These are phyloP conservation scores for Picea engelmannii DNA, from an alignment of 83 land plant species.

Conservation along the genomic window DNA sequence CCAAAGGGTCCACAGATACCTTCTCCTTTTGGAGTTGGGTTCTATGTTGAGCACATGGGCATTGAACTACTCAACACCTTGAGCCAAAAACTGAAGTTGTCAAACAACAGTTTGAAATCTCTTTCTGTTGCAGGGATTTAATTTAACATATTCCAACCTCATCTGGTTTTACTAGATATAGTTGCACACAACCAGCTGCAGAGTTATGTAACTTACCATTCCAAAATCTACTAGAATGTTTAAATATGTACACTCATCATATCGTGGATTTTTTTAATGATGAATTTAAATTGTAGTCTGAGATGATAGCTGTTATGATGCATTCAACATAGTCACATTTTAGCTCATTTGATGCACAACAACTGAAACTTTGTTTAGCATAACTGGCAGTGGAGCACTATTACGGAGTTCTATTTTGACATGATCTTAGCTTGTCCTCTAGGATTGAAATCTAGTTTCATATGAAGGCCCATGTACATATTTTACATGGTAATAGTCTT, in stretches of 20 bases:
- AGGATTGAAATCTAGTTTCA: background rate
- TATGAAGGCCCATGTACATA: no score
- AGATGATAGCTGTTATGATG: background rate
- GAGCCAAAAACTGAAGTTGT: no score
- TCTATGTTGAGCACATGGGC: no score
- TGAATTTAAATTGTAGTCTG: background rate
- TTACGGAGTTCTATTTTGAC: background rate
- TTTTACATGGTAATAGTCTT: background rate
- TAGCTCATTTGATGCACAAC: background rate
- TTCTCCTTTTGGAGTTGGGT: no score
- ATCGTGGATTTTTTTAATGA: background rate
- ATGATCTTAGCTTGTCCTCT: background rate
- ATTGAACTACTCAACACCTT: no score
- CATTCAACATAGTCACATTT: background rate
- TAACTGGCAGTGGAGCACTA: background rate
- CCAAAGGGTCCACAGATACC: no score
- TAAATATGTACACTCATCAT: background rate
- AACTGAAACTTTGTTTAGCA: background rate
- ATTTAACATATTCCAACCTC: no score
- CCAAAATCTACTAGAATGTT: background rate
- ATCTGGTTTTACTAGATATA: no score
- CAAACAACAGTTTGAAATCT: no score
- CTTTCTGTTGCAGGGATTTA: no score
- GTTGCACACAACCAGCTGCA: background rate
- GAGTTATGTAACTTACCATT: background rate